These are phyloP conservation scores for Seiridium unicorne DNA, from an alignment of 2,329 filamentous ascomycete species.

Conservation along the genomic window DNA sequence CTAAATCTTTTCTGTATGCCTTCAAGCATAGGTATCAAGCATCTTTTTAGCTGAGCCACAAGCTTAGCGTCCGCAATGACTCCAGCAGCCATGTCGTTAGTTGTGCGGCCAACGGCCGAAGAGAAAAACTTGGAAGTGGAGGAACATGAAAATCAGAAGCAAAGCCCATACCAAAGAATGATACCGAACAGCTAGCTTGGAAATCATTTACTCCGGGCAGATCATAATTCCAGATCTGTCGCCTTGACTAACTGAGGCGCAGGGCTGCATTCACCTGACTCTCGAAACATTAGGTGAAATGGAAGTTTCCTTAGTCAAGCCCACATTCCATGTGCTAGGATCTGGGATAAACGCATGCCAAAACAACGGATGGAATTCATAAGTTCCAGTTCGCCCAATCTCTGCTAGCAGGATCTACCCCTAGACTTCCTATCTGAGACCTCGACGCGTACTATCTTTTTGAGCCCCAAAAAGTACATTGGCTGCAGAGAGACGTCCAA, in stretches of 20 bases:
- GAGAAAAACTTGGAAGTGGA: too few relatives aligned
- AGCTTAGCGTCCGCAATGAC: neutral
- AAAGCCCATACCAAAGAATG: too few relatives aligned
- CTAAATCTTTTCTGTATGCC: neutral
- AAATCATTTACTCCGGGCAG: too few relatives aligned
- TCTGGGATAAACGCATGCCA: neutral
- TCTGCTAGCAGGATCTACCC: neutral
- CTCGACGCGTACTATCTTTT: neutral
- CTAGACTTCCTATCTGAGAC: conserved; percentile 5
- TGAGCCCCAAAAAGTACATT: neutral
- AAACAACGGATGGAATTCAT: neutral
- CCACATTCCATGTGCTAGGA: neutral
- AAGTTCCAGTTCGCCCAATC: neutral
- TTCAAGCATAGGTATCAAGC: neutral
- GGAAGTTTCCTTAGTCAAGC: neutral
- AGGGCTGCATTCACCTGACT: too few relatives aligned
- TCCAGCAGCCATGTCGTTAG: neutral
- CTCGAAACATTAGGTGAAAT: too few relatives aligned
- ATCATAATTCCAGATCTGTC: too few relatives aligned
- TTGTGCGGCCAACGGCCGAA: too few relatives aligned
- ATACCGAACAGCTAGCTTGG: too few relatives aligned
- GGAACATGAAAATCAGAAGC: too few relatives aligned
- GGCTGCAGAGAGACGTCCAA: too few relatives aligned
- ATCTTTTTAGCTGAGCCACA: neutral
- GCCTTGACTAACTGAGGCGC: too few relatives aligned